Evolutionary conservation across 139 green algal species (phyloP).

Genomic region (Monoraphidium neglectum): DNA sequence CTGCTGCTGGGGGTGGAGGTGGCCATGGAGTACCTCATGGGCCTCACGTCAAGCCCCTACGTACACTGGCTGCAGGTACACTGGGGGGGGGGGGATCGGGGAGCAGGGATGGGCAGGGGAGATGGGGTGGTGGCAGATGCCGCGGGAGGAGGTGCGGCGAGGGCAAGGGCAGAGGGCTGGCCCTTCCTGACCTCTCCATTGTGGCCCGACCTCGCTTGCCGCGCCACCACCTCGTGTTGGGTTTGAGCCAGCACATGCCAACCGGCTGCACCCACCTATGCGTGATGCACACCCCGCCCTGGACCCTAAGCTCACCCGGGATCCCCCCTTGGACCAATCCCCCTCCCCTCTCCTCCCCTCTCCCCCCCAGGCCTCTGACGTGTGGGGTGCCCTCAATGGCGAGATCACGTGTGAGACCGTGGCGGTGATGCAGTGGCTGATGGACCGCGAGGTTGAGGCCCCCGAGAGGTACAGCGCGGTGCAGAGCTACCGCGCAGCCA

Average conservation of each 20-base stretch:
- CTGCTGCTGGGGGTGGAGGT: conserved; percentile 30
- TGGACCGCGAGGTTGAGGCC: conserved; percentile 85
- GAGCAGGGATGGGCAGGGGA: neutral
- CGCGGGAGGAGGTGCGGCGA: no score
- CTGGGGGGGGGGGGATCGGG: neutral
- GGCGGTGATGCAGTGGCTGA: conserved; percentile 74
- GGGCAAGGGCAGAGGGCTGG: neutral
- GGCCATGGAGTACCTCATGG: conserved; percentile 70
- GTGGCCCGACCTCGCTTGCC: no score
- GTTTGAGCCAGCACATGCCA: no score
- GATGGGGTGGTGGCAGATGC: no score
- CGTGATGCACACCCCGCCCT: no score
- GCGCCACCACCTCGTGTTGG: no score
- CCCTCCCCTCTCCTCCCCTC: neutral
- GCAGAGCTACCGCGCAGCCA: conserved; percentile 84
- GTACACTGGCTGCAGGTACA: conserved; percentile 47
- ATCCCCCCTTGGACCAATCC: no score
- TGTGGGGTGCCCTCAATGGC: conserved; percentile 26
- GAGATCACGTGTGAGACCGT: conserved; percentile 40
- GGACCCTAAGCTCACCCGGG: no score
- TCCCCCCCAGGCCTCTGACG: conserved; percentile 10
- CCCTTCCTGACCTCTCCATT: no score
- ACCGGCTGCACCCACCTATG: no score
- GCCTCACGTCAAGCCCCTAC: conserved; percentile 58
- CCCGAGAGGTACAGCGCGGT: conserved; percentile 78